Conservation (phyloP, 345 rosid species). For the Brassica juncea region DNA sequence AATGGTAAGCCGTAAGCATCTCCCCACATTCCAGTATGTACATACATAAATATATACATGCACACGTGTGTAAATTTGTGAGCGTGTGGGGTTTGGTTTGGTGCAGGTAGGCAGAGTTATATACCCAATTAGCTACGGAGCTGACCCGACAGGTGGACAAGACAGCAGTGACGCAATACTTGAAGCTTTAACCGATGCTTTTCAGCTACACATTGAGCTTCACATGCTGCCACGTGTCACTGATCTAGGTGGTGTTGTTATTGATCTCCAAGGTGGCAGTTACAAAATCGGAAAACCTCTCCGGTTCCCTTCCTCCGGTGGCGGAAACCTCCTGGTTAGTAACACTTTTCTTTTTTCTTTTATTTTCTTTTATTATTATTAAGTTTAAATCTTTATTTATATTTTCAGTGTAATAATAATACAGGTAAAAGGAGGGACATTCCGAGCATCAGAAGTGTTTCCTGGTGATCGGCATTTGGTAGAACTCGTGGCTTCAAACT, state of each 20-base stretch:
- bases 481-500: constrained; percentile 45
- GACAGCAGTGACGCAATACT: constrained; percentile 67
- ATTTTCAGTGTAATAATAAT: not conserved
- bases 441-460: constrained; percentile 62
- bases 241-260: constrained; percentile 64
- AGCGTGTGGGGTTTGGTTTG: constrained; percentile 2
- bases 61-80: not conserved
- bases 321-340: constrained; percentile 62
- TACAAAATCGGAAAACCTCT: constrained; percentile 62
- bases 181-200: constrained; percentile 60
- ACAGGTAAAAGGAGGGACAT: constrained; percentile 68
- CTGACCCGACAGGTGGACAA: constrained; percentile 62
- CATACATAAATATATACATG: not conserved
- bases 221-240: constrained; percentile 60
- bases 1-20: constrained; percentile 45
- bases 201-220: constrained; percentile 40
- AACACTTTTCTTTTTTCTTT: no score
- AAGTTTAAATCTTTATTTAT: not conserved
- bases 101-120: constrained; percentile 55
- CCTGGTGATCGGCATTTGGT: constrained; percentile 59
- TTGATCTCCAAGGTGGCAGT: constrained; percentile 76
- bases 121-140: constrained; percentile 65
- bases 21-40: not conserved
- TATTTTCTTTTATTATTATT: no score
- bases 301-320: constrained; percentile 57